These are phyloP conservation scores for Cladosporium phlei DNA, from an alignment of 2,329 filamentous ascomycete species.

Conservation along the genomic window DNA sequence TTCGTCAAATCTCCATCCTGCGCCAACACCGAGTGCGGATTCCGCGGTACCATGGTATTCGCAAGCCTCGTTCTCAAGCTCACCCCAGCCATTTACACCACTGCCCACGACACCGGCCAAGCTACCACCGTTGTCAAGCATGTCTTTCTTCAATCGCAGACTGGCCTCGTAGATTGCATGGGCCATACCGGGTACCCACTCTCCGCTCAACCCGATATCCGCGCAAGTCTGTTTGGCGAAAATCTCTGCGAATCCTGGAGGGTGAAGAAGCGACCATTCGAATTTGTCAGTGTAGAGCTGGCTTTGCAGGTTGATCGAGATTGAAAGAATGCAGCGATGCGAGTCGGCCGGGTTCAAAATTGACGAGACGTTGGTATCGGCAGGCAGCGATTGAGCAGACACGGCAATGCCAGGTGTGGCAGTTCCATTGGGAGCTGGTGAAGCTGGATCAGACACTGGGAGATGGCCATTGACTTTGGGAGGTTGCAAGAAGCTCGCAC, in stretches of 20 bases:
- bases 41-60: constrained; percentile 45
- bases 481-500: constrained; percentile 27
- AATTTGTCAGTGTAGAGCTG: constrained; percentile 95
- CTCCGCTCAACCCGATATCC: constrained; percentile 80
- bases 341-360: constrained; percentile 87
- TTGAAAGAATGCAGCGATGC: constrained; percentile 84
- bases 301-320: constrained; percentile 88
- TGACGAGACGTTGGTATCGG: constrained; percentile 35
- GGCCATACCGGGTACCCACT: constrained; percentile 91
- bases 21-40: constrained; percentile 56
- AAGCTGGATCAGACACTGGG: constrained; percentile 39
- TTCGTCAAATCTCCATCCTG: constrained; percentile 92
- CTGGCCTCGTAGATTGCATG: constrained; percentile 97
- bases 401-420: constrained; percentile 57
- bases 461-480: constrained; percentile 49
- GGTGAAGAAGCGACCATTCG: constrained; percentile 92
- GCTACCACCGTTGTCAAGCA: constrained; percentile 71
- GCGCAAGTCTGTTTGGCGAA: constrained; percentile 92
- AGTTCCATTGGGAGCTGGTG: constrained; percentile 44
- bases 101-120: constrained; percentile 65
- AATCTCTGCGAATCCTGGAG: constrained; percentile 82
- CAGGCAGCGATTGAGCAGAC: constrained; percentile 57
- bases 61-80: constrained; percentile 84
- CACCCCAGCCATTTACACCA: constrained; percentile 62
- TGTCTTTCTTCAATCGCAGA: constrained; percentile 88